Evolutionary conservation across 768 basidiomycete species (phyloP).

Genomic region (Mycena crocata): DNA sequence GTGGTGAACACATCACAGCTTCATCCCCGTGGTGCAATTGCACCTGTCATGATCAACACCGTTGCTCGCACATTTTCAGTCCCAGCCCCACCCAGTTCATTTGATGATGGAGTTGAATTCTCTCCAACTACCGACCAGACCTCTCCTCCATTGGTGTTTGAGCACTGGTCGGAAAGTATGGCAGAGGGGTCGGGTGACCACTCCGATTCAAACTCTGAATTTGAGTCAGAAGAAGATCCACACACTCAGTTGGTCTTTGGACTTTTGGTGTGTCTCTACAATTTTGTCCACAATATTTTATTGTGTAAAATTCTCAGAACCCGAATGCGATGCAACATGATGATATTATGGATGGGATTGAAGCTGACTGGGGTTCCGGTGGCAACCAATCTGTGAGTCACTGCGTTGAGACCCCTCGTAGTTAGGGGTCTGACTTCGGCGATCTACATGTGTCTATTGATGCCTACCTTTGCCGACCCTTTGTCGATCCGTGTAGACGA

Average conservation of each 20-base stretch:
- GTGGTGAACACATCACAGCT: background rate
- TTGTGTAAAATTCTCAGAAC: background rate
- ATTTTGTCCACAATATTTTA: background rate
- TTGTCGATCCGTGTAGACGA: too few relatives aligned
- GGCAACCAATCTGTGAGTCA: too few relatives aligned
- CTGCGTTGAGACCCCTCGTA: too few relatives aligned
- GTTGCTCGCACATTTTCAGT: background rate
- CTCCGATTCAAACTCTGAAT: background rate
- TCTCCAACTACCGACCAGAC: background rate
- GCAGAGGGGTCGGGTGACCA: background rate
- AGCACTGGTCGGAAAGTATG: conserved; percentile 2
- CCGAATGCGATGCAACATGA: background rate
- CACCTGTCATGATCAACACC: background rate
- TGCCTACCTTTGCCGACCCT: too few relatives aligned
- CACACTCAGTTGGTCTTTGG: background rate
- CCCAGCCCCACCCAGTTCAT: background rate
- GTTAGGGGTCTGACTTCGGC: too few relatives aligned
- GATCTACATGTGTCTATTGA: too few relatives aligned
- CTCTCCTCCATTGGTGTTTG: background rate
- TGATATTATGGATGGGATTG: too few relatives aligned
- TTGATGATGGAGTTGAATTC: background rate
- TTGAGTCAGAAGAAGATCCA: background rate
- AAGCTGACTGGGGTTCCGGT: too few relatives aligned
- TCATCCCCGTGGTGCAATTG: background rate
- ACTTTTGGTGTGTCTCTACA: background rate